Base-by-base conservation (phyloP, 2,329 filamentous ascomycete genomes). In the Lecanicillium sp. region DNA sequence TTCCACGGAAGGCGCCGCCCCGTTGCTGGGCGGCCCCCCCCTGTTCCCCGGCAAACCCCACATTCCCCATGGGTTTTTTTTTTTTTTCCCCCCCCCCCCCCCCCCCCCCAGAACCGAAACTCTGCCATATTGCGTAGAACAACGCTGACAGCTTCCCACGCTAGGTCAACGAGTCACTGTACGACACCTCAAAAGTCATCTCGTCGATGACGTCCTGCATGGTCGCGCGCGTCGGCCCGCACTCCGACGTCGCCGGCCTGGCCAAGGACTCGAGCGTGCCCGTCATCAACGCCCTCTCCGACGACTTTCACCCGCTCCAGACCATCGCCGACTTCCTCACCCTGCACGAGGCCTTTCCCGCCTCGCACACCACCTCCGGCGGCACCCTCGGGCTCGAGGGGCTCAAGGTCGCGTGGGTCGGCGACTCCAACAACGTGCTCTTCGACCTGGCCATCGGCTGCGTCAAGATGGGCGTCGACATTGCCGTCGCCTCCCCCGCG, bases 11-110 rank as follows among this genome's bases (percentile, higher is more conserved):
- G 86, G 85, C 7, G 93, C 93, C 9, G 83, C 96, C 32, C 79
- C 85, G 15, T 74, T 87, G 51, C 78, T 97, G 74, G 89, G 90
- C 29, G 93, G 91, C 0, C 86, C 95, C 59, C 84, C 93, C 17
- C 96, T 98, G 90, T 98, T 97, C 64, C 69, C 97, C 51, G 90
- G 90, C 59, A 91, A 90, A 63, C 84, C 94, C 48, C 93, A 98
- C 63, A 98, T 98, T 52, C 93, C 15, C 26, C n/a, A 21, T 19
- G n/a, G n/a, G n/a, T n/a, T n/a, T n/a, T n/a, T n/a, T n/a, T n/a
- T n/a, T n/a, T n/a, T n/a, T n/a, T n/a, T n/a, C n/a, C n/a, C n/a
- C n/a, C n/a, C n/a, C n/a, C n/a, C n/a, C n/a, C n/a, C n/a, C n/a
- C n/a, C n/a, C n/a, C n/a, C n/a, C n/a, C n/a, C n/a, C n/a, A n/a